A percentile compares a stretch with the other conserved stretches of the same genome.
Conservation (phyloP, 2,329 filamentous ascomycete genomes). For the Cladobotryum mycophilum region DNA sequence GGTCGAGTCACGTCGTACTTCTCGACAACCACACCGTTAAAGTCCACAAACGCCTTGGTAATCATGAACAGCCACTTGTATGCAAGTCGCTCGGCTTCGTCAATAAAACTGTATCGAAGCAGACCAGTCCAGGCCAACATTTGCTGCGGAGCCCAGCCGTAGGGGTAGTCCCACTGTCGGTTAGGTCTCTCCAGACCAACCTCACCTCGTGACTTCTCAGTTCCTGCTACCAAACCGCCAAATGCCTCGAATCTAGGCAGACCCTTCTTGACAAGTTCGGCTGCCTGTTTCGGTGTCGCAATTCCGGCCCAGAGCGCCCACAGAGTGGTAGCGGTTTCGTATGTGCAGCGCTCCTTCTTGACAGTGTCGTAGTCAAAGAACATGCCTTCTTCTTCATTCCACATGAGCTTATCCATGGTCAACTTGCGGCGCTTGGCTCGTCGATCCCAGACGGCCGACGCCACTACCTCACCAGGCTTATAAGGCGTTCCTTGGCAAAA, state of each 20-base stretch:
- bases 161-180: constrained; percentile 97
- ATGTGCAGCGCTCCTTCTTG: constrained; percentile 71
- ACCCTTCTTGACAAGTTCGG: constrained; percentile 70
- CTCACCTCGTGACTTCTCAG: constrained; percentile 76
- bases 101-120: constrained; percentile 82
- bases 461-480: constrained; percentile 64
- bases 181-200: constrained; percentile 80
- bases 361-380: constrained; percentile 96
- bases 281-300: constrained; percentile 79
- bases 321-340: constrained; percentile 90
- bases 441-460: constrained; percentile 84
- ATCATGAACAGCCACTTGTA: constrained; percentile 99
- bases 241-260: constrained; percentile 83
- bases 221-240: constrained; percentile 84
- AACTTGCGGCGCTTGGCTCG: constrained; percentile 77
- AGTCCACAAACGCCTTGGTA: constrained; percentile 96
- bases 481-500: constrained; percentile 64
- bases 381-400: constrained; percentile 89
- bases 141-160: constrained; percentile 97
- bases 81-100: constrained; percentile 80
- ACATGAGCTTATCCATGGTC: constrained; percentile 86
- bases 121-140: constrained; percentile 96
- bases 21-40: constrained; percentile 96
- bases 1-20: constrained; percentile 95
- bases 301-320: constrained; percentile 97